Evolutionary conservation across 441 rosid genomes (phyloP), one percentile per base, ranked within the genome.

Genomic region (Codiaeum variegatum): DNA sequence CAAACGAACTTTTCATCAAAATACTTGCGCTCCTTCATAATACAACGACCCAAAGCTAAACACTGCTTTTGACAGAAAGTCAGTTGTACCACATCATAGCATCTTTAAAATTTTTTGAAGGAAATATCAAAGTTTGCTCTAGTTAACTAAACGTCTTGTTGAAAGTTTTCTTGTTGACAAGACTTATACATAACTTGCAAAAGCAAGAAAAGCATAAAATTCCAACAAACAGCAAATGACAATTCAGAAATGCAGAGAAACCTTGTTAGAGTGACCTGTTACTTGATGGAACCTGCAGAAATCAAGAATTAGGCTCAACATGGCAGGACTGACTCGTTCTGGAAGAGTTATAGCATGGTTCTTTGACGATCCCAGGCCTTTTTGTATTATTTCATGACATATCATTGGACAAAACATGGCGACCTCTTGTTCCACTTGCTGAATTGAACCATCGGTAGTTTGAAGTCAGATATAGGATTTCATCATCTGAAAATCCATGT

Each of bases 391-490:
- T 78, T 88, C 91, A 66, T 70, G 85, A 68, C 91, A 83, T 75
- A 88, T 83, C 84, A 87, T 72, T 36, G 91, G 93, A 76, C 91
- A 87, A 78, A 85, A 87, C 93, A 83, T 88, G 79, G 93, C 91
- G 76, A 88, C 89, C 79, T 87, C 93, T 80, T 88, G 85, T 77
- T 88, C 93, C 44, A 87, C 87, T 85, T 87, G 91, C 70, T 88
- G 93, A 78, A 87, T 85, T 64, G 91, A 83, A 66, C 88, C 91
- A 76, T 88, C 91, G 12, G 81, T 76, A 54, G 91, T 88, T 75
- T 87, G 91, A 21, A 88, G 84, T 91, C 91, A 87, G 70, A 87
- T 73, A 66, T 80, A 88, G 5, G 91, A 83, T 77, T 87, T 88
- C 90, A 89, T 85, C 88, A 85, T 69, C 71, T 88, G 80, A 63